Evolutionary conservation across 2,329 filamentous ascomycete species (phyloP), one percentile per base, ranked within the genome.

Genomic region (Pseudovirgaria hyperparasitica): DNA sequence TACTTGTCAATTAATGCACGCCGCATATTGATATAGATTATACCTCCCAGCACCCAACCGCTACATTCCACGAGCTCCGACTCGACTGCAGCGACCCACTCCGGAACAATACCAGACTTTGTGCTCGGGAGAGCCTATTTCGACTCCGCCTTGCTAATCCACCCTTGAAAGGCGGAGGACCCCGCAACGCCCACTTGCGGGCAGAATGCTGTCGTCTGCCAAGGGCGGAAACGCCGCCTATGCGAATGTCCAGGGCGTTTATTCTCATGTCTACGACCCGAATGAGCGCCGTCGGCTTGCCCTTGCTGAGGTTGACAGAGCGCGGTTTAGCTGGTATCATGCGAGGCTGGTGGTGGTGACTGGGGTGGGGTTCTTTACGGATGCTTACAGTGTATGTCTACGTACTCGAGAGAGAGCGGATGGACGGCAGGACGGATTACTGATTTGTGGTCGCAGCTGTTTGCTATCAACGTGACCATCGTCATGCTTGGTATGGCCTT

Each of bases 291-390:
- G 48, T n/a, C 44, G 47, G 5, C 45, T 51, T 43, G 46, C 47
- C 23, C 38, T 52, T 11, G 48, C 48, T 9, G 48, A 52, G 28
- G 43, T 52, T 16, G 48, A 52, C 20, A 52, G 51, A 27, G 47
- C 47, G 14, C 45, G 46, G 0, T 50, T 52, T 26, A 46, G 47
- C 10, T 51, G 49, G 80, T 82, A 85, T 49, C 82, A 90, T 46
- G 70, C 86, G 32, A 70, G 81, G 21, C 77, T 81, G 31, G 70
- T 81, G 28, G 58, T 81, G 6, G 81, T 87, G 14, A 81, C 81
- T 16, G 82, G 82, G 42, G 77, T 87, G 35, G 82, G 82, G 41
- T 90, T 92, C 70, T 90, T 90, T 57, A 87, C 82, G 10, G 82
- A 87, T 48, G 79, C 79, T 9, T 87, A 86, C 55, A 44, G 39